Percentiles rank a stretch among this genome's conserved stretches.
phyloP scores from a whole-genome alignment of 1,284 basidiomycete species.

The Sporisorium iseilematis-ciliati region DNA sequence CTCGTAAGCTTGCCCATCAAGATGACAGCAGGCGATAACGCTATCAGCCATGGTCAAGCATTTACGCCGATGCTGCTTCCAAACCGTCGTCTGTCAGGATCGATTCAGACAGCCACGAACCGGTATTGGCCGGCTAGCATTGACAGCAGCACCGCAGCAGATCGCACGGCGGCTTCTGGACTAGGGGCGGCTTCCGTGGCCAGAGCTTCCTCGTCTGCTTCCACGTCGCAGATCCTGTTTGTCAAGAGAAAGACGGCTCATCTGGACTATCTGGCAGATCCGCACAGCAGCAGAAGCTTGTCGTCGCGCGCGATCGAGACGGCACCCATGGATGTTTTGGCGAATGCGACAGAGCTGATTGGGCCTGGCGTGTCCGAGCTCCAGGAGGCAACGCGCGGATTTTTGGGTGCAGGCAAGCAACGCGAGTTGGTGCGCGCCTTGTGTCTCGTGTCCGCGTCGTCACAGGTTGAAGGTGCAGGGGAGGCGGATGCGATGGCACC shows the following conservation, averaged over 20 bases:
- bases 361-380: constrained; percentile 74
- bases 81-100: constrained; percentile 72
- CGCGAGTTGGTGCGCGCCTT: constrained; percentile 55
- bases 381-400: constrained; percentile 84
- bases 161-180: neutral
- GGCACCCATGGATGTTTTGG: constrained; percentile 21
- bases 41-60: neutral
- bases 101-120: constrained; percentile 87
- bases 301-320: constrained; percentile 33
- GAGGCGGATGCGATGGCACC: constrained; percentile 71
- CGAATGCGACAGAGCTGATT: constrained; percentile 11
- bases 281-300: constrained; percentile 88
- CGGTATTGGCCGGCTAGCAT: constrained; percentile 78
- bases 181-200: constrained; percentile 3
- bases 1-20: constrained; percentile 52
- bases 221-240: constrained; percentile 47
- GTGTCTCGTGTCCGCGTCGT: constrained; percentile 21
- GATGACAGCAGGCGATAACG: constrained; percentile 1
- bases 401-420: constrained; percentile 78
- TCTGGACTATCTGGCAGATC: constrained; percentile 90
- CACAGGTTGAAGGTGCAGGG: neutral
- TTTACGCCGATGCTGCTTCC: constrained; percentile 84
- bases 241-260: constrained; percentile 93
- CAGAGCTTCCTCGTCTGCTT: neutral
- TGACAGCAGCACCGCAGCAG: constrained; percentile 23